Conservation (phyloP, 2,329 filamentous ascomycete species). For the Aspergillus carbonarius region DNA sequence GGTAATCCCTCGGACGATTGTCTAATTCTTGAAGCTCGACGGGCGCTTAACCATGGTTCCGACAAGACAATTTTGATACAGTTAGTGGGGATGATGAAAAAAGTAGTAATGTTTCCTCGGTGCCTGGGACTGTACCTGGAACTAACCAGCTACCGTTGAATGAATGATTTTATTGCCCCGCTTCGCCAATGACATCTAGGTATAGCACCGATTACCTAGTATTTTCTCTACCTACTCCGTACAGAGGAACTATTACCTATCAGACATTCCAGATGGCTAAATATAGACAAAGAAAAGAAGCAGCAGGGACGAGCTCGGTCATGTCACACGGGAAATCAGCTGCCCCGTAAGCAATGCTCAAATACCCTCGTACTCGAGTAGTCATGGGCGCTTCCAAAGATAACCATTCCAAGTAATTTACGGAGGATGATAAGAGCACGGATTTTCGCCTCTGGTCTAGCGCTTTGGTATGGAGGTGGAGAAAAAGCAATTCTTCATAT, state of each 20-base stretch:
- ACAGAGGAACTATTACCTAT: background rate
- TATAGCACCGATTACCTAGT: background rate
- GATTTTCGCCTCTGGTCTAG: background rate
- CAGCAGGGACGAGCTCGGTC: background rate
- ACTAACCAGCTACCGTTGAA: background rate
- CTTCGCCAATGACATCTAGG: background rate
- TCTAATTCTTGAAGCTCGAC: constrained; percentile 4
- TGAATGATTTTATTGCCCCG: background rate
- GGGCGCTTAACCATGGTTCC: constrained; percentile 16
- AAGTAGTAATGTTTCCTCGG: constrained; percentile 5
- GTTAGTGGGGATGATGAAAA: constrained; percentile 18
- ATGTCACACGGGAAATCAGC: background rate
- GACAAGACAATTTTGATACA: constrained; percentile 17
- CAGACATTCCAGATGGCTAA: background rate
- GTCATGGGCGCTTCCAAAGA: background rate
- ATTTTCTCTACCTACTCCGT: background rate
- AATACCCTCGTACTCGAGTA: background rate
- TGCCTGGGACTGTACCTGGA: background rate
- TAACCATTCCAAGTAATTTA: background rate
- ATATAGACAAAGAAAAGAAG: background rate
- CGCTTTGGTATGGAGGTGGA: background rate
- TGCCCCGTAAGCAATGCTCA: background rate
- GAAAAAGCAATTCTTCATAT: background rate
- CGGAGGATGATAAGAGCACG: background rate
- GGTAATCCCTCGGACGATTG: background rate